Conservation (phyloP, 805 yeast genomes). For the Barnettozyma salicaria region DNA sequence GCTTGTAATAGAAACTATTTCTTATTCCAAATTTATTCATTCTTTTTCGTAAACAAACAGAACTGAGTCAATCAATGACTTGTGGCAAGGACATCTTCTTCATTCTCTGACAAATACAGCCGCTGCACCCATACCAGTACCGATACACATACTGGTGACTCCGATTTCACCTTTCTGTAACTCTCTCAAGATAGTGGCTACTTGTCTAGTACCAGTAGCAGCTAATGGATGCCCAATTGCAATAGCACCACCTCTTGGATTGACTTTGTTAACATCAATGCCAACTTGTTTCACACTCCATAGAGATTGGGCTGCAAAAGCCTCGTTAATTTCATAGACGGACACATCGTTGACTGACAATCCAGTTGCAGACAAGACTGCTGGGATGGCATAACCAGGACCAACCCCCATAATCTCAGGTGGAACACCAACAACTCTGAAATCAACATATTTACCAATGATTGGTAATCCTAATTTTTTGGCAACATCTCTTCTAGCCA, state of each 20-base stretch:
- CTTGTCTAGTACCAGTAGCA: conserved; percentile 87
- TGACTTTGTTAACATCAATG: conserved; percentile 65
- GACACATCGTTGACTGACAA: conserved; percentile 59
- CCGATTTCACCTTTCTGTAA: conserved; percentile 78
- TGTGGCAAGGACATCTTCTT: not conserved
- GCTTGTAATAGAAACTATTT: too few relatives aligned
- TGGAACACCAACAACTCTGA: conserved; percentile 85
- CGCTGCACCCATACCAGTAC: conserved; percentile 99
- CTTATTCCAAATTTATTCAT: conserved; percentile 1
- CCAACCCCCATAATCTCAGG: conserved; percentile 98
- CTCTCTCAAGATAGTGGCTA: conserved; percentile 82
- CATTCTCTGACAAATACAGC: conserved; percentile 77
- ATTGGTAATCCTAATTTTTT: conserved; percentile 64
- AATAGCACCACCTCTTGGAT: conserved; percentile 95
- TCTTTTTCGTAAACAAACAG: not conserved
- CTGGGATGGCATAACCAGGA: conserved; percentile 93
- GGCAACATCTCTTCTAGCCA: conserved; percentile 84
- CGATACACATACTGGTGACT: conserved; percentile 93
- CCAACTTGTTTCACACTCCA: conserved; percentile 63
- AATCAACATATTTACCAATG: conserved; percentile 73
- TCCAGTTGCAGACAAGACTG: conserved; percentile 57
- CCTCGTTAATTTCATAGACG: conserved; percentile 89
- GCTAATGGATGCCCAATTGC: conserved; percentile 95
- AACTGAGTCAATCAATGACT: not conserved
- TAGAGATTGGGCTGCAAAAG: conserved; percentile 92